A percentile compares a stretch with the other conserved stretches of the same genome.
phyloP scores from a whole-genome alignment of 441 rosid species.

The Hypseocharis bilobata region DNA sequence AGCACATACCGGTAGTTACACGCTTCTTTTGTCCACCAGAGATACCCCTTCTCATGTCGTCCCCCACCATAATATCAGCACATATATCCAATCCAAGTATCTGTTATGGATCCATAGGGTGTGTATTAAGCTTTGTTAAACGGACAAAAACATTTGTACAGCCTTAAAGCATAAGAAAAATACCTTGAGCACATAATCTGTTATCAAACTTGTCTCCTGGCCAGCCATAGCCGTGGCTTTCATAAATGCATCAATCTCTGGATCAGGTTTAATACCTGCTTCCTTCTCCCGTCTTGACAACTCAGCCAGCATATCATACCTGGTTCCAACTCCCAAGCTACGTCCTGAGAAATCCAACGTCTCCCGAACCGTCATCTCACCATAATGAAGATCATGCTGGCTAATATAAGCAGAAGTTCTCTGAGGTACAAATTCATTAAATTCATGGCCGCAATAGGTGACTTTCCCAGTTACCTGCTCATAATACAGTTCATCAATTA shows the following conservation, averaged over 20 bases:
- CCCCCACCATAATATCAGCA: slow-evolving; percentile 66
- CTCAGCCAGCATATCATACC: slow-evolving; percentile 59
- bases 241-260: slow-evolving; percentile 87
- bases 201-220: slow-evolving; percentile 66
- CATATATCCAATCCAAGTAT: slow-evolving; percentile 82
- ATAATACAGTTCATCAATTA: not conserved
- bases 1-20: slow-evolving; percentile 61
- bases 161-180: not conserved
- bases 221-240: slow-evolving; percentile 72
- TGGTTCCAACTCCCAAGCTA: slow-evolving; percentile 78
- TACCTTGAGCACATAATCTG: slow-evolving; percentile 85
- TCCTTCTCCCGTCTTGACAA: slow-evolving; percentile 65
- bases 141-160: slow-evolving; percentile 2
- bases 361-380: slow-evolving; percentile 91
- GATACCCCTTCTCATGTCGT: slow-evolving; percentile 74
- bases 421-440: slow-evolving; percentile 70
- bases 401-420: slow-evolving; percentile 91
- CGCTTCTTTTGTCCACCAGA: slow-evolving; percentile 94
- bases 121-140: not conserved
- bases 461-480: slow-evolving; percentile 53
- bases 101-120: slow-evolving; percentile 26
- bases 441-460: slow-evolving; percentile 77
- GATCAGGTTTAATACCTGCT: slow-evolving; percentile 74
- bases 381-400: slow-evolving; percentile 78
- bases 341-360: slow-evolving; percentile 79